Conservation (phyloP, 2,329 filamentous ascomycete species). For the Rhynchosporium secalis region DNA sequence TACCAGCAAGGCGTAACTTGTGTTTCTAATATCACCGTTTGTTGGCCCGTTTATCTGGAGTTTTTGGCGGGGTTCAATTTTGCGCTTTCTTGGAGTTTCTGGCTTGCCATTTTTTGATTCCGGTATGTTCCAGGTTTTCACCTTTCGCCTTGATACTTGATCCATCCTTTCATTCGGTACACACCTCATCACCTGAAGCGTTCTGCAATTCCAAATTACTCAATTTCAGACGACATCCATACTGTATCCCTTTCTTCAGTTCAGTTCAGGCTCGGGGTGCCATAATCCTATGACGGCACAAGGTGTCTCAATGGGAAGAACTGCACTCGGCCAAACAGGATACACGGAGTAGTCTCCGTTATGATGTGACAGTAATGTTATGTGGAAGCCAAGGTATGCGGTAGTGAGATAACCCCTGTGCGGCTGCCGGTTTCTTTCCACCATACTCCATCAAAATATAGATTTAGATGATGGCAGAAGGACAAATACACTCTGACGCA, state of each 20-base stretch:
- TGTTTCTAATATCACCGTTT: slow-evolving; percentile 5
- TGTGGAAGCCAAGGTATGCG: slow-evolving; percentile 1
- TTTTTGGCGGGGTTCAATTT: not conserved
- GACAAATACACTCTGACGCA: slow-evolving; percentile 1
- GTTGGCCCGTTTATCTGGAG: not conserved
- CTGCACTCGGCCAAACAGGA: not conserved
- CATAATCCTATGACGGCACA: not conserved
- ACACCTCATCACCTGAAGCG: not conserved
- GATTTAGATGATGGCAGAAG: not conserved
- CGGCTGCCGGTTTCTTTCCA: not conserved
- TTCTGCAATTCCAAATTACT: slow-evolving; percentile 2
- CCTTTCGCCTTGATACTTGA: not conserved
- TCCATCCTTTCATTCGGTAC: too few species aligned
- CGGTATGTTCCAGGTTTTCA: slow-evolving; percentile 3
- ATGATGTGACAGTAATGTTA: not conserved
- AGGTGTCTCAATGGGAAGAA: not conserved
- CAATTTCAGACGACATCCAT: slow-evolving; percentile 1
- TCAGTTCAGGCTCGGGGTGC: not conserved
- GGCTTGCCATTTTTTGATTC: not conserved
- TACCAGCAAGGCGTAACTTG: slow-evolving; percentile 36
- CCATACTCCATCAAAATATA: not conserved
- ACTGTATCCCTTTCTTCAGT: not conserved
- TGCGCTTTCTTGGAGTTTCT: not conserved
- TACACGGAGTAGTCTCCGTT: not conserved
- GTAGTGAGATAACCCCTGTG: not conserved